A percentile compares a stretch with the other conserved stretches of the same genome.
phyloP scores from a whole-genome alignment of 164 flowering plant genomes.

The Litsea cubeba region DNA sequence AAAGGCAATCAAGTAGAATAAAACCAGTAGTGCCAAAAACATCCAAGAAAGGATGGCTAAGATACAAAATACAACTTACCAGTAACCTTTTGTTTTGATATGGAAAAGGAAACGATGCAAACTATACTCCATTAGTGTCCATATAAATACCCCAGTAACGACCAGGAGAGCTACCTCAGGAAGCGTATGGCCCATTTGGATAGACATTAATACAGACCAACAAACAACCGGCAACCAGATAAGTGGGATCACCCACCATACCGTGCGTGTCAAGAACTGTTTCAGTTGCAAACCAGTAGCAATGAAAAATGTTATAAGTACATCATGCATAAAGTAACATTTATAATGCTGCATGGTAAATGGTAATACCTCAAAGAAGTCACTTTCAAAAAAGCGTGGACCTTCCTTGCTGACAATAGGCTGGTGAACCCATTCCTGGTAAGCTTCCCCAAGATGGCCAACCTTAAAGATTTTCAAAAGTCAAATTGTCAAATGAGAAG shows the following conservation, averaged over 20 bases:
- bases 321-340: background rate
- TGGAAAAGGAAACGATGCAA: constrained; percentile 94
- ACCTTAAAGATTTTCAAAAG: constrained; percentile 42
- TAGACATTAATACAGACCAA: constrained; percentile 41
- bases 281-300: constrained; percentile 6
- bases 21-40: too few relatives aligned
- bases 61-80: constrained; percentile 35
- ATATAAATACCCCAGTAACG: constrained; percentile 53
- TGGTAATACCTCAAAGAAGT: constrained; percentile 65
- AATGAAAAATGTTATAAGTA: background rate
- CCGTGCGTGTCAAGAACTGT: constrained; percentile 72
- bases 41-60: background rate
- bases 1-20: background rate
- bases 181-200: constrained; percentile 45
- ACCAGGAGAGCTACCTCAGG: constrained; percentile 39
- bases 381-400: constrained; percentile 78
- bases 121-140: constrained; percentile 79
- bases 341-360: background rate
- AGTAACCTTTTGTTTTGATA: constrained; percentile 76
- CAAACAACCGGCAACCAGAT: constrained; percentile 81
- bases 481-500: background rate
- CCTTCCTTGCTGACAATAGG: constrained; percentile 85
- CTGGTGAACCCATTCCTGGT: constrained; percentile 94
- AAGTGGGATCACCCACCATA: constrained; percentile 75
- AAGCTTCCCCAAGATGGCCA: constrained; percentile 90